phyloP scores from a whole-genome alignment of 2,329 filamentous ascomycete species.

The Colletotrichum sansevieriae region DNA sequence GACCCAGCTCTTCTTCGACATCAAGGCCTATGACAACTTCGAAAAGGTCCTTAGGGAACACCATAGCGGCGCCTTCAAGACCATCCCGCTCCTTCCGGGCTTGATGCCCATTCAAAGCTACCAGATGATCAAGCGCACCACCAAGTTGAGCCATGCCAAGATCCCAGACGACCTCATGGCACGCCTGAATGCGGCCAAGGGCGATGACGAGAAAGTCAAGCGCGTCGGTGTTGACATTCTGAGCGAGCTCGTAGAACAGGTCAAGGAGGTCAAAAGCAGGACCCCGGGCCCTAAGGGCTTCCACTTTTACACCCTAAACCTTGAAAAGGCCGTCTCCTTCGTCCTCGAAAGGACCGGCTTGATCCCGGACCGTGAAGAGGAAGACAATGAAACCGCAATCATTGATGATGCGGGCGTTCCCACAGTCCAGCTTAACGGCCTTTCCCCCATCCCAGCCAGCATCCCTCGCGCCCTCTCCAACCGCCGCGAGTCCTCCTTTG shows the following conservation, averaged over 20 bases:
- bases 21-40: conserved; percentile 84
- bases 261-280: conserved; percentile 74
- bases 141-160: conserved; percentile 91
- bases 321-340: conserved; percentile 95
- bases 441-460: conserved; percentile 48
- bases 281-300: conserved; percentile 79
- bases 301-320: conserved; percentile 97
- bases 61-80: conserved; percentile 86
- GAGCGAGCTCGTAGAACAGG: conserved; percentile 83
- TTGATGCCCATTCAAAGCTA: conserved; percentile 99
- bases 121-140: conserved; percentile 92
- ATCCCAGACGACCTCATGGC: conserved; percentile 79
- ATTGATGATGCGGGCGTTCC: conserved; percentile 61
- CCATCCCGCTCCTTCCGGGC: conserved; percentile 90
- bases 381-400: conserved; percentile 66
- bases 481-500: conserved; percentile 81
- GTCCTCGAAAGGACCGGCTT: conserved; percentile 89
- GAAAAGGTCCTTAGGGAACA: conserved; percentile 83
- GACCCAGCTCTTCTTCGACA: conserved; percentile 97
- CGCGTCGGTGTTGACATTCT: conserved; percentile 84
- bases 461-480: conserved; percentile 53
- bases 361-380: conserved; percentile 74
- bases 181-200: conserved; percentile 79
- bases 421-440: conserved; percentile 66
- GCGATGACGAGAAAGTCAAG: conserved; percentile 86